Evolutionary conservation across 2,329 filamentous ascomycete species (phyloP).

Genomic region (Paecilomyces variotii): DNA sequence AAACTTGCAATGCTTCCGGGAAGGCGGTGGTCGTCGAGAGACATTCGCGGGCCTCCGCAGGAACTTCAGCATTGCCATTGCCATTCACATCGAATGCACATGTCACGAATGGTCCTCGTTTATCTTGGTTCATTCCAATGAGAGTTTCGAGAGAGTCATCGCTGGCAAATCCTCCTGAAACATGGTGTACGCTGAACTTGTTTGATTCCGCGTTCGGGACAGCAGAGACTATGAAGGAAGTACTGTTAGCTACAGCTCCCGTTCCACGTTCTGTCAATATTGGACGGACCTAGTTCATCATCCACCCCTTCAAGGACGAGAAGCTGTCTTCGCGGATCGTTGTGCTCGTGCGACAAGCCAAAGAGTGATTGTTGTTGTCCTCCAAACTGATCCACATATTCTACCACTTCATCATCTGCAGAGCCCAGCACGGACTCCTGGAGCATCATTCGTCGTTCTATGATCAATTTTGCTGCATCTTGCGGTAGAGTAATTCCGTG

Average conservation of each 20-base stretch:
- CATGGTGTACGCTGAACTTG: conserved; percentile 10
- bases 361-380: conserved; percentile 48
- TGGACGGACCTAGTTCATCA: conserved; percentile 50
- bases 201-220: conserved; percentile 8
- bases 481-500: conserved; percentile 11
- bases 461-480: conserved; percentile 28
- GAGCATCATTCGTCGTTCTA: conserved; percentile 42
- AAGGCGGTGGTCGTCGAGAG: conserved; percentile 13
- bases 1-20: conserved; percentile 3
- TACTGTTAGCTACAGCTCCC: not conserved
- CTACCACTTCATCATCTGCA: conserved; percentile 44
- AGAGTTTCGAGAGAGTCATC: conserved; percentile 6
- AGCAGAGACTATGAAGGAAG: conserved; percentile 6
- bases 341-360: conserved; percentile 16
- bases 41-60: conserved; percentile 14
- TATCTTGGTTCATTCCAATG: not conserved
- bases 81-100: not conserved
- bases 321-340: conserved; percentile 21
- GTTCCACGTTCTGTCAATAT: conserved; percentile 24
- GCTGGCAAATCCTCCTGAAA: conserved; percentile 8
- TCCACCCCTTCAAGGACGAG: conserved; percentile 49
- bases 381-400: conserved; percentile 54
- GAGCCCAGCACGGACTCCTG: conserved; percentile 35
- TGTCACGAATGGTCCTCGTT: not conserved
- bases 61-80: not conserved